Percentiles rank a stretch among this genome's conserved stretches.
phyloP scores from a whole-genome alignment of 2,329 filamentous ascomycete species.

The Verticillium isaacii region DNA sequence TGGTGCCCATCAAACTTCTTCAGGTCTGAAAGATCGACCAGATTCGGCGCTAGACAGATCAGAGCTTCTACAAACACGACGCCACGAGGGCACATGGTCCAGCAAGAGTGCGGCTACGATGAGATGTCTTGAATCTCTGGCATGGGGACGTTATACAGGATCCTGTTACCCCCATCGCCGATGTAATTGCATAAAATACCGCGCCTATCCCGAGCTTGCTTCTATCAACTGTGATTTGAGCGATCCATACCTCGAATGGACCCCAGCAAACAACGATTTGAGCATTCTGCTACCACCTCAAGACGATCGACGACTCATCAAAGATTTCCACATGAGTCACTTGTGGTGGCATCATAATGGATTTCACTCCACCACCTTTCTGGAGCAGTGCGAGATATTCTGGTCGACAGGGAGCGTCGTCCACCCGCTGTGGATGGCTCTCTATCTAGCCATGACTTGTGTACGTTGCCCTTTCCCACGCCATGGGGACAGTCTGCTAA shows the following conservation, averaged over 20 bases:
- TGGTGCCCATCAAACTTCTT: neutral
- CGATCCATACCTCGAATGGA: neutral
- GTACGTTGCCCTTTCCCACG: neutral
- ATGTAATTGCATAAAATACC: slow-evolving; percentile 21
- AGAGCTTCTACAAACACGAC: neutral
- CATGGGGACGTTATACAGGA: slow-evolving; percentile 29
- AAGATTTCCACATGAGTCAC: slow-evolving; percentile 16
- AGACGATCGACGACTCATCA: slow-evolving; percentile 14
- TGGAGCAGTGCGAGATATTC: slow-evolving; percentile 16
- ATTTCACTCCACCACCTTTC: slow-evolving; percentile 18
- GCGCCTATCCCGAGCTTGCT: slow-evolving; percentile 15
- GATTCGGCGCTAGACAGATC: neutral
- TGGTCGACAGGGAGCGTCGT: slow-evolving; percentile 15
- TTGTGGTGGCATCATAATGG: slow-evolving; percentile 22
- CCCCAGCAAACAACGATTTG: neutral
- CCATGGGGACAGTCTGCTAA: neutral
- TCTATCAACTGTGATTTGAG: slow-evolving; percentile 18
- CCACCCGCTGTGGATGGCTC: slow-evolving; percentile 20
- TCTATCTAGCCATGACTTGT: slow-evolving; percentile 19
- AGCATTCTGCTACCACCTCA: slow-evolving; percentile 5
- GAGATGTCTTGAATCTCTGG: slow-evolving; percentile 28
- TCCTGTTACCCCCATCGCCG: slow-evolving; percentile 26
- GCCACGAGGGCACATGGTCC: neutral
- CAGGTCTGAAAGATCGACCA: neutral
- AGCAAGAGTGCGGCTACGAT: slow-evolving; percentile 6